Conservation (phyloP, 2,329 filamentous ascomycete species). For the Fusarium chlamydosporum region DNA sequence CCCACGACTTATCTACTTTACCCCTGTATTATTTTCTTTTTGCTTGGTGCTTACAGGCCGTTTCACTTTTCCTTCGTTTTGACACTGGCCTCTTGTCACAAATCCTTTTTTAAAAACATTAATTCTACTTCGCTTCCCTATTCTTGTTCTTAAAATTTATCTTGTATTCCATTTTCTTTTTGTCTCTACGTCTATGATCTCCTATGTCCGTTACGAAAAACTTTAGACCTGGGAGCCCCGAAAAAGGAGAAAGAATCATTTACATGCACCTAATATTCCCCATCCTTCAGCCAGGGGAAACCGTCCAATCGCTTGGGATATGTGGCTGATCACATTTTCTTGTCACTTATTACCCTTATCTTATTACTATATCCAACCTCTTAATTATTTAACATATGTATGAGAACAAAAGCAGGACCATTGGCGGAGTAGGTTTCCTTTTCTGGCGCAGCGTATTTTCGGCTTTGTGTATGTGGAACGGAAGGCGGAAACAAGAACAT, state of each 20-base stretch:
- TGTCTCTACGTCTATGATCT: slow-evolving; percentile 46
- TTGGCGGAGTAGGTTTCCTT: slow-evolving; percentile 31
- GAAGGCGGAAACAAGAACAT: slow-evolving; percentile 28
- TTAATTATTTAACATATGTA: slow-evolving; percentile 37
- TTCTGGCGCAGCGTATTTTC: slow-evolving; percentile 42
- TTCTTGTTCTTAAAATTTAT: slow-evolving; percentile 31
- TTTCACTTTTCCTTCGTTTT: slow-evolving; percentile 39
- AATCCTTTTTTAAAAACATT: slow-evolving; percentile 37
- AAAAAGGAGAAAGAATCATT: slow-evolving; percentile 49
- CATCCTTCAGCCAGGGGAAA: slow-evolving; percentile 45
- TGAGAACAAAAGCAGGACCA: slow-evolving; percentile 33
- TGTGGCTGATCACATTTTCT: slow-evolving; percentile 45
- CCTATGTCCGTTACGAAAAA: slow-evolving; percentile 49
- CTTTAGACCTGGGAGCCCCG: slow-evolving; percentile 49
- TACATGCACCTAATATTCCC: slow-evolving; percentile 51
- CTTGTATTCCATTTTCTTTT: slow-evolving; percentile 35
- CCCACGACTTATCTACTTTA: slow-evolving; percentile 44
- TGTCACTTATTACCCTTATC: slow-evolving; percentile 39
- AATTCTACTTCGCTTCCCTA: slow-evolving; percentile 40
- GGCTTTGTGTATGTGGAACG: slow-evolving; percentile 38
- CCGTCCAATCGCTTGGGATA: slow-evolving; percentile 47
- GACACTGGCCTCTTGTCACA: slow-evolving; percentile 42
- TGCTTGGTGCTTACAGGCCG: slow-evolving; percentile 44
- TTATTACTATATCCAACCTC: slow-evolving; percentile 39
- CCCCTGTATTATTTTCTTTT: slow-evolving; percentile 44